Base-by-base conservation (phyloP, 768 basidiomycete species). In the Termitomyces eurrhizus region DNA sequence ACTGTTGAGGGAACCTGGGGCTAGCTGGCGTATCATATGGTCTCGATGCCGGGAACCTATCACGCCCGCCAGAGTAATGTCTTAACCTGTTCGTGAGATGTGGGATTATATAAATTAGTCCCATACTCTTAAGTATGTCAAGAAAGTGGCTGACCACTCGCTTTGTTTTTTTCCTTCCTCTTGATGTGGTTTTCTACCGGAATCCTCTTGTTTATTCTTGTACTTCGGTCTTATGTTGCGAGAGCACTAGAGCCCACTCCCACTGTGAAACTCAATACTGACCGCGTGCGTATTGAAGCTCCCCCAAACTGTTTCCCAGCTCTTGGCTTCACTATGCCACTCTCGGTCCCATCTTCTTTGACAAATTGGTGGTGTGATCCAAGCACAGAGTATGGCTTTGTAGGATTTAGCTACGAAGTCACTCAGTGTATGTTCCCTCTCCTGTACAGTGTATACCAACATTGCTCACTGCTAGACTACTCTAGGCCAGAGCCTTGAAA, bases 391-490 rank as follows among this genome's bases (percentile, higher is more conserved):
- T 90, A 89, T 65, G 90, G 82, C 0, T 92, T 92, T 68, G 72
- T 91, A 53, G 90, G 89, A 0, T 87, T 92, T 72, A 87, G 87
- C 69, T 92, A 92, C 64, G 89, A 89, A 66, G 78, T 91, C 26
- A 82, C 85, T 45, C 77, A 74, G 12, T 90, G 88, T 87, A 50
- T 18, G 60, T 58, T 56, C 36, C 32, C 36, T 49, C 14, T 64
- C 21, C 36, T 59, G 18, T 3, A n/a, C 51, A 24, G 32, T 59
- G 11, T 12, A 14, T 46, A 24, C 16, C 2, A 45, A 37, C 45
- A n/a, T 33, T 21, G 29, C 14, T n/a, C 24, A 32, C 39, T 59
- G 21, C 62, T 32, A 18, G 32, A 59, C 36, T 55, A 32, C 36
- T 21, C 41, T 33, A 89, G 88, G 89, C 62, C 88, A 88, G 70